Evolutionary conservation across 129 eudicot species (phyloP).

Genomic region (Artemisia annua): DNA sequence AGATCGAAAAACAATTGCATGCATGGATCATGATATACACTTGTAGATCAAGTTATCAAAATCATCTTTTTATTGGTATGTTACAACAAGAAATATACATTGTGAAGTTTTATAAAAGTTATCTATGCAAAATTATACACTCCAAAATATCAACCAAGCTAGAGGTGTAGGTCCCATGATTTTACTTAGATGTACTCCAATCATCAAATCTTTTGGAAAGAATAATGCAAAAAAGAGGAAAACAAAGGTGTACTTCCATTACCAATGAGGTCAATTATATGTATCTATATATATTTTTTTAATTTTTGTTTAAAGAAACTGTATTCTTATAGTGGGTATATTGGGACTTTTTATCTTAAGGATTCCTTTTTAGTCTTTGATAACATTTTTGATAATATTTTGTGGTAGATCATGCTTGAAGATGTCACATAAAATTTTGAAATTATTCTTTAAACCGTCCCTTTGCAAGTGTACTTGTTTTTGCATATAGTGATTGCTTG

Average conservation of each 20-base stretch:
- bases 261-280: not conserved
- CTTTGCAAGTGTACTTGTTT: too few species aligned
- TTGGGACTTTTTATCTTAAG: not conserved
- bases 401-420: not conserved
- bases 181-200: slow-evolving; percentile 16
- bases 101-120: too few species aligned
- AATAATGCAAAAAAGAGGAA: slow-evolving; percentile 1
- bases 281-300: not conserved
- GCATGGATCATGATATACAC: too few species aligned
- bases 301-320: not conserved
- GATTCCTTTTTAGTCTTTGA: not conserved
- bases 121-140: not conserved
- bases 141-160: not conserved
- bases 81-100: too few species aligned
- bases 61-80: too few species aligned
- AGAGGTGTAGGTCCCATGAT: not conserved
- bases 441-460: too few species aligned
- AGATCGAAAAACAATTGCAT: too few species aligned
- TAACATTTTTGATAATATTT: too few species aligned
- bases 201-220: slow-evolving; percentile 18
- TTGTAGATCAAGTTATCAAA: too few species aligned
- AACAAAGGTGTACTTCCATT: slow-evolving; percentile 7
- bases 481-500: too few species aligned
- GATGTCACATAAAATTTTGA: not conserved
- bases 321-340: not conserved